These are phyloP conservation scores for Lactarius vividus DNA, from an alignment of 768 basidiomycete genomes.

Conservation along the genomic window DNA sequence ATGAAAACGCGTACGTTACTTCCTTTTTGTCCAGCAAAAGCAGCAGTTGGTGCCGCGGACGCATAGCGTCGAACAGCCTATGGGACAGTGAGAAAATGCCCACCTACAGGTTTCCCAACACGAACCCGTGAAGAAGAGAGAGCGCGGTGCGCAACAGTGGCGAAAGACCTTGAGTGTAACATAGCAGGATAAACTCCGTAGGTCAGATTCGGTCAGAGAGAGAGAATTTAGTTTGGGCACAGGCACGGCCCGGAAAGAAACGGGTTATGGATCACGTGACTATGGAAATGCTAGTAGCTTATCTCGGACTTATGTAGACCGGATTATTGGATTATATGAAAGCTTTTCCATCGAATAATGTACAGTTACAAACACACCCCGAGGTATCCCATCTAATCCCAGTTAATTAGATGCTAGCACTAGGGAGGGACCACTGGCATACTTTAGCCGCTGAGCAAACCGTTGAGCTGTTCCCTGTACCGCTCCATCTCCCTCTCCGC, in stretches of 20 bases:
- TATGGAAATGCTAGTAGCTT: no score
- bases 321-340: neutral
- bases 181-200: constrained; percentile 40
- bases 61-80: constrained; percentile 65
- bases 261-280: neutral
- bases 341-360: neutral
- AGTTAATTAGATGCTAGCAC: neutral
- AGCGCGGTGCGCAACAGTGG: constrained; percentile 54
- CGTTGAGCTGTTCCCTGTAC: constrained; percentile 86
- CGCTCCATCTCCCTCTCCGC: constrained; percentile 86
- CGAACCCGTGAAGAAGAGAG: constrained; percentile 49
- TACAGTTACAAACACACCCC: neutral
- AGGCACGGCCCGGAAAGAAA: constrained; percentile 9
- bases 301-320: neutral
- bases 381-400: neutral
- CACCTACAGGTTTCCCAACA: constrained; percentile 2
- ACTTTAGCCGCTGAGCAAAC: constrained; percentile 64
- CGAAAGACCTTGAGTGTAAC: constrained; percentile 58
- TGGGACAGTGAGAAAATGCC: constrained; percentile 20
- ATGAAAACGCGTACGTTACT: constrained; percentile 61
- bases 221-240: constrained; percentile 19
- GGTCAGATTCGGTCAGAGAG: no score
- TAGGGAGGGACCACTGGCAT: neutral
- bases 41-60: constrained; percentile 75
- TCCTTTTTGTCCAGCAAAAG: constrained; percentile 88